Evolutionary conservation across 179 eudicot species (phyloP).

Genomic region (Silene noctiflora): DNA sequence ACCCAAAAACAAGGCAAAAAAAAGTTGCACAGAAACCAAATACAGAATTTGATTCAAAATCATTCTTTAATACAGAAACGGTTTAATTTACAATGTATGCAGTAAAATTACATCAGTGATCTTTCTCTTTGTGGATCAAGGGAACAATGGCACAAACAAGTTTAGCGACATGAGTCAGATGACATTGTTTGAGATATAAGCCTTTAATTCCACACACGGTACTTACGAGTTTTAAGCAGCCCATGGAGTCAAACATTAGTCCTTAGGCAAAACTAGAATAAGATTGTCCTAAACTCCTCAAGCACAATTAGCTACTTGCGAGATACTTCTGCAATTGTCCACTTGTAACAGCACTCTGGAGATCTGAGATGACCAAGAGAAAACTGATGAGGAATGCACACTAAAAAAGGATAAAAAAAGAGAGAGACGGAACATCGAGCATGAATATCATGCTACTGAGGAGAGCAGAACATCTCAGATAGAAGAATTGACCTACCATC

Average conservation of each 20-base stretch:
- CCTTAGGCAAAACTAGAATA: neutral
- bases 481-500: slow-evolving; percentile 55
- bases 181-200: neutral
- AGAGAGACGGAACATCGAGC: neutral
- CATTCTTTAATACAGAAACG: neutral
- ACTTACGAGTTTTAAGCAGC: slow-evolving; percentile 8
- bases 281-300: slow-evolving; percentile 8
- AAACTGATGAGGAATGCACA: slow-evolving; percentile 1
- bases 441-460: neutral
- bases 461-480: neutral
- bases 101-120: neutral
- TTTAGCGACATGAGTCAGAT: neutral
- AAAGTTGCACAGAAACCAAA: neutral
- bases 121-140: neutral
- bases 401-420: neutral
- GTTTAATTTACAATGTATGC: slow-evolving; percentile 17
- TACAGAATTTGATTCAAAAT: neutral
- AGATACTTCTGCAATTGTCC: slow-evolving; percentile 76
- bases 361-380: slow-evolving; percentile 47
- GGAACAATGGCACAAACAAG: neutral
- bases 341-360: slow-evolving; percentile 51
- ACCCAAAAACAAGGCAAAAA: neutral
- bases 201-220: neutral
- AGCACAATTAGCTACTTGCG: slow-evolving; percentile 38
- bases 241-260: slow-evolving; percentile 11